phyloP scores from a whole-genome alignment of 345 rosid genomes.

The Boechera retrofracta region DNA sequence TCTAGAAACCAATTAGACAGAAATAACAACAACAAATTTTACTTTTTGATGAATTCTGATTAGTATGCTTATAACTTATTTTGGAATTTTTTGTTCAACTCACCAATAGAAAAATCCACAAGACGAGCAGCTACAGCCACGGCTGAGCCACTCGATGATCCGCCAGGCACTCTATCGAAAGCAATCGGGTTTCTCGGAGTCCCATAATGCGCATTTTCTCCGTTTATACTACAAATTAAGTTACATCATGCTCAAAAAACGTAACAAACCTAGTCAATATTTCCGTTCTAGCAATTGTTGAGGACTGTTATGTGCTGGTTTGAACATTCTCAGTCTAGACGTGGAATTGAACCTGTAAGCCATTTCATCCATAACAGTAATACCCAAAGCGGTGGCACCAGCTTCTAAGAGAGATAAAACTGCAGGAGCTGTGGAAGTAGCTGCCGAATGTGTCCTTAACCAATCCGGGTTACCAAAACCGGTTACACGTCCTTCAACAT shows the following conservation, averaged over 20 bases:
- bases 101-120: conserved; percentile 88
- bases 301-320: neutral
- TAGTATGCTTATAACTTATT: neutral
- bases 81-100: neutral
- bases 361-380: conserved; percentile 94
- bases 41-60: neutral
- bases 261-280: conserved; percentile 13
- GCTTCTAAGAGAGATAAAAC: conserved; percentile 65
- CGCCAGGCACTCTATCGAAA: conserved; percentile 77
- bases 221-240: conserved; percentile 63
- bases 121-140: conserved; percentile 86
- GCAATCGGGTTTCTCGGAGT: conserved; percentile 90
- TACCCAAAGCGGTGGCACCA: conserved; percentile 78
- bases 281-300: neutral
- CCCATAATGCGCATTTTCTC: conserved; percentile 85
- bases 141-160: conserved; percentile 99
- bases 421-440: conserved; percentile 71
- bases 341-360: conserved; percentile 62
- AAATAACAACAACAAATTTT: neutral
- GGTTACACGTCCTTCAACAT: conserved; percentile 77
- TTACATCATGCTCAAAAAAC: conserved; percentile 25
- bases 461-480: conserved; percentile 97
- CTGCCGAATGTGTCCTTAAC: conserved; percentile 78
- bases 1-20: neutral
- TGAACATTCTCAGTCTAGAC: neutral